These are phyloP conservation scores for Trichoderma sp. DNA, from an alignment of 2,329 filamentous ascomycete genomes.

Conservation along the genomic window DNA sequence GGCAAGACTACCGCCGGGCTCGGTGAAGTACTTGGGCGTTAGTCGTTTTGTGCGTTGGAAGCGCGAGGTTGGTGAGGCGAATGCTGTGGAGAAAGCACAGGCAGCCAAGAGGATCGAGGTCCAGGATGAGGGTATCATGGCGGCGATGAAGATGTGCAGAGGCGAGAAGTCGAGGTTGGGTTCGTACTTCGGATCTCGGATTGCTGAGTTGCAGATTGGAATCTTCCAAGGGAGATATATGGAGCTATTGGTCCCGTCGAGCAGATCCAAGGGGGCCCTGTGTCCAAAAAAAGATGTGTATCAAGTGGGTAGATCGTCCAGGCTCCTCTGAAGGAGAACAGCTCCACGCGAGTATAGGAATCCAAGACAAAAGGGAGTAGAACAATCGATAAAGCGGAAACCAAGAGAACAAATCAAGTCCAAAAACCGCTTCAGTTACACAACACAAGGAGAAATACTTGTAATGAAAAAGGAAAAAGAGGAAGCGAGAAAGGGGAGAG, in stretches of 20 bases:
- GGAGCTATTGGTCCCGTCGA: background rate
- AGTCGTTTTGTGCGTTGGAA: background rate
- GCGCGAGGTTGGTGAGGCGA: conserved; percentile 3
- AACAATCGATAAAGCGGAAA: background rate
- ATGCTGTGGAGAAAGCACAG: background rate
- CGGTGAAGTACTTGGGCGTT: conserved; percentile 62
- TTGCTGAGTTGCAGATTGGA: background rate
- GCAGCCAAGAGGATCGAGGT: conserved; percentile 6
- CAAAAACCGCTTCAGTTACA: background rate
- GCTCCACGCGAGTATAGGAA: background rate
- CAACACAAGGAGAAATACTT: background rate
- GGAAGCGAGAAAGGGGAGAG: background rate
- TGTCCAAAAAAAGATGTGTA: background rate
- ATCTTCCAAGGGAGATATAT: background rate
- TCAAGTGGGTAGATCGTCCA: background rate
- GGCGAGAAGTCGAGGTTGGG: background rate
- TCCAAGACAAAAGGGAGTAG: background rate
- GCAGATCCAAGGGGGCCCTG: background rate
- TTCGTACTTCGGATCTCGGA: background rate
- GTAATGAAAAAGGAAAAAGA: background rate
- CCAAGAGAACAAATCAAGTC: background rate
- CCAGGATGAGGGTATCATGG: conserved; percentile 20
- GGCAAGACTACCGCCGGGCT: conserved; percentile 60
- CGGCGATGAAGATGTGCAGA: background rate
- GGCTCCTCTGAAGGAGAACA: background rate